Conservation (phyloP, 2,329 filamentous ascomycete genomes). For the Xylariomycetidae sp. region DNA sequence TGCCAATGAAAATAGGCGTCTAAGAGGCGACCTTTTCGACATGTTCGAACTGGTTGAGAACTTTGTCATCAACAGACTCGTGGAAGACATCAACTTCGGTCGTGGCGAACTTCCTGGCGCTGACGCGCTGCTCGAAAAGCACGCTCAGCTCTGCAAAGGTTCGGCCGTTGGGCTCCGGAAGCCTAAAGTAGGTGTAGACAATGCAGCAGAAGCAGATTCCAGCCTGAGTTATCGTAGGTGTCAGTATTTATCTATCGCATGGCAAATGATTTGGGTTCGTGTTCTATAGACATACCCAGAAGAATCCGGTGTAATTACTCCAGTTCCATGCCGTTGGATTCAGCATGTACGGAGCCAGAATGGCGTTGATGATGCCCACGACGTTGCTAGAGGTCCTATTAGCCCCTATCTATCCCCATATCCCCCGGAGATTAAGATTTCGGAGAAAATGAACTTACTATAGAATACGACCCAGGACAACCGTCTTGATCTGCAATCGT, state of each 20-base stretch:
- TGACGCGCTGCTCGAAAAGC: conserved; percentile 70
- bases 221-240: conserved; percentile 47
- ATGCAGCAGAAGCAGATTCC: conserved; percentile 77
- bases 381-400: no score
- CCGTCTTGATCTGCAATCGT: conserved; percentile 84
- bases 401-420: no score
- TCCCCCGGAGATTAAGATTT: neutral
- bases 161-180: conserved; percentile 75
- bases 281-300: conserved; percentile 56
- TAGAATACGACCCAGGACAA: conserved; percentile 76
- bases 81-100: conserved; percentile 54
- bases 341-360: conserved; percentile 88
- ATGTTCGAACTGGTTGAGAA: no score
- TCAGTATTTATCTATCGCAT: no score
- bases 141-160: conserved; percentile 84
- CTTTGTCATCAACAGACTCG: no score
- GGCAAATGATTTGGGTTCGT: no score
- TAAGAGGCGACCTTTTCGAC: no score
- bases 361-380: conserved; percentile 73
- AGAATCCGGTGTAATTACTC: conserved; percentile 83
- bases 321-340: conserved; percentile 85
- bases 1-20: no score
- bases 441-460: conserved; percentile 49
- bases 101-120: conserved; percentile 66
- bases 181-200: conserved; percentile 74